Evolutionary conservation across 2,329 filamentous ascomycete genomes (phyloP).

Genomic region (Epichloe gansuensis): DNA sequence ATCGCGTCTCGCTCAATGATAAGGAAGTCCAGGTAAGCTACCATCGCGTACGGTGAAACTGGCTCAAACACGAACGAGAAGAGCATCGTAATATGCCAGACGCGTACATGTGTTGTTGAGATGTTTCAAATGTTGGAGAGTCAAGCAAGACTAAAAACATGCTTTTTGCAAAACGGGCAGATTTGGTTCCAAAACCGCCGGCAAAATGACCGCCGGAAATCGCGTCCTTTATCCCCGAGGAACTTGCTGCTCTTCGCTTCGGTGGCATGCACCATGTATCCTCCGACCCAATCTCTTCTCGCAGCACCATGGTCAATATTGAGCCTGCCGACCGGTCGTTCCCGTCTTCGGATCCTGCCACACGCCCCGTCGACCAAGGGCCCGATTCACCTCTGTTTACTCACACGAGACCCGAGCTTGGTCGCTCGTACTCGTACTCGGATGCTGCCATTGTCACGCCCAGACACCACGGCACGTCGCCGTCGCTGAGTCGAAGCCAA

Average conservation of each 20-base stretch:
- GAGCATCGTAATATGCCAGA: neutral
- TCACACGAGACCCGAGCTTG: constrained; percentile 4
- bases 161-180: constrained; percentile 32
- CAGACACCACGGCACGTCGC: constrained; percentile 3
- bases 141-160: neutral
- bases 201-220: constrained; percentile 85
- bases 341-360: constrained; percentile 16
- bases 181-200: constrained; percentile 97
- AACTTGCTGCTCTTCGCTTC: constrained; percentile 52
- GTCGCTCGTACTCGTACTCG: constrained; percentile 7
- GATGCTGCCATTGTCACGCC: constrained; percentile 16
- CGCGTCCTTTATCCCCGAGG: constrained; percentile 68
- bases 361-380: constrained; percentile 14
- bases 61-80: neutral
- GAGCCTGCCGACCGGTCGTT: constrained; percentile 14
- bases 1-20: constrained; percentile 77
- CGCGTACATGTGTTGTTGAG: neutral
- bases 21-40: constrained; percentile 84
- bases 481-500: constrained; percentile 15
- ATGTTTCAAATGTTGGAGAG: neutral
- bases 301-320: constrained; percentile 14
- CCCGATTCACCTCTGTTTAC: constrained; percentile 12
- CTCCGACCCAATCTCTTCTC: constrained; percentile 28
- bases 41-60: neutral
- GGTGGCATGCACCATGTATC: constrained; percentile 41